Conservation (phyloP, 2,329 filamentous ascomycete species). For the Mycosphaerella sp. region DNA sequence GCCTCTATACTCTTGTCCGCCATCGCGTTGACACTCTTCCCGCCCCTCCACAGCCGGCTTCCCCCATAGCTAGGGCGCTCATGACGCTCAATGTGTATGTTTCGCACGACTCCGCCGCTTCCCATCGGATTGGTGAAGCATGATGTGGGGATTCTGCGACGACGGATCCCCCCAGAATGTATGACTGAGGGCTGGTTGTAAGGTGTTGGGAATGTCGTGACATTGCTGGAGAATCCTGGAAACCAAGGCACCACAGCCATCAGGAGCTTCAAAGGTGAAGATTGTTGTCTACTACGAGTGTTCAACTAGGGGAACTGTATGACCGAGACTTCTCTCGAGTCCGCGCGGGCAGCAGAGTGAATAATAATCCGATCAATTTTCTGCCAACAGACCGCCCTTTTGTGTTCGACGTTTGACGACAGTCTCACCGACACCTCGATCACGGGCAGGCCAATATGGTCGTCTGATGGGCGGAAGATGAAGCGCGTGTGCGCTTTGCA, state of each 20-base stretch:
- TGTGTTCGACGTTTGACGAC: not conserved
- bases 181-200: slow-evolving; percentile 5
- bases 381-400: not conserved
- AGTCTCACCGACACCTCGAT: not conserved
- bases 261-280: not conserved
- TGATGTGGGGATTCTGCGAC: not conserved
- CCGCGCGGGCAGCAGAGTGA: not conserved
- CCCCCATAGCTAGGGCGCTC: not conserved
- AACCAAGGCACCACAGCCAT: slow-evolving; percentile 4
- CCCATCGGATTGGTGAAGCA: not conserved
- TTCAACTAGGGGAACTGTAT: not conserved
- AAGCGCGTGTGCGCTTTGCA: not conserved
- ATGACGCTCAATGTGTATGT: not conserved
- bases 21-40: slow-evolving; percentile 12
- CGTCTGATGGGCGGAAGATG: not conserved
- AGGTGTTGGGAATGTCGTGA: slow-evolving; percentile 1
- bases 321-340: not conserved
- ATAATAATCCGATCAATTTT: not conserved
- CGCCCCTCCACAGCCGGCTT: slow-evolving; percentile 7
- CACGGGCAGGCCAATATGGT: not conserved
- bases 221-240: not conserved
- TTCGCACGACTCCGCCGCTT: not conserved
- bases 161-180: slow-evolving; percentile 1
- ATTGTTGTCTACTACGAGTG: not conserved
- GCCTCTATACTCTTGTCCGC: slow-evolving; percentile 21